Evolutionary conservation across 371 early-diverging fungal species (phyloP), one percentile per base, ranked within the genome.

Genomic region (Basidiobolus meristosporus): DNA sequence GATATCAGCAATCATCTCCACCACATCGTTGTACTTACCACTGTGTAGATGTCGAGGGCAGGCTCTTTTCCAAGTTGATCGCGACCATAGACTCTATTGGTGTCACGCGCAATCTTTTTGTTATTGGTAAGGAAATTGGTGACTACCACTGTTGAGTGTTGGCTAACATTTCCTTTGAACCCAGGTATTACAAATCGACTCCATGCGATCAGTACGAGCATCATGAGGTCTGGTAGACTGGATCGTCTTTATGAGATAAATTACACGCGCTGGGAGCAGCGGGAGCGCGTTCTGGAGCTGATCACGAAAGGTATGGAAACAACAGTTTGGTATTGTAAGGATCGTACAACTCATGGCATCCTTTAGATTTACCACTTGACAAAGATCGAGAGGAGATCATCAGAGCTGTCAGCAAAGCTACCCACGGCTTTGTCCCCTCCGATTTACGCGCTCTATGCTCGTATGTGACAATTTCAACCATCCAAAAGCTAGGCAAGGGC

Each of bases 361-460:
- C n/a, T 31, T 10, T 50, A 74, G 74, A 62, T 16, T 44, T 74
- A 18, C 70, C 74, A 6, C 62, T 71, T 42, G 46, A 56, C 7
- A 43, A 59, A 4, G 57, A 72, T 23, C 47, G 62, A 9, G 34
- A 42, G 0, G 45, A 39, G 1, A 71, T 76, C 39, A 55, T 99
- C 22, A 70, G 68, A 42, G 62, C 76, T 48, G 73, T 98, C 18
- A 83, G 98, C 2, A 63, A 80, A 38, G 78, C 80, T 42, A 92
- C 96, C 0, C 98, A 98, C 62, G 99, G 99, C 6, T 84, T 73
- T 53, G 77, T 75, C 0, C 68, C 83, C 0, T 69, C 78, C 15
- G 84, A 84, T 51, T 52, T 84, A 20, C 71, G 75, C 45, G 68
- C 62, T 26, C 42, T 83, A 16, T 77, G 77, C 38, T 48, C 65